Conservation (phyloP, 2,329 filamentous ascomycete species). For the Diatrype stigma region DNA sequence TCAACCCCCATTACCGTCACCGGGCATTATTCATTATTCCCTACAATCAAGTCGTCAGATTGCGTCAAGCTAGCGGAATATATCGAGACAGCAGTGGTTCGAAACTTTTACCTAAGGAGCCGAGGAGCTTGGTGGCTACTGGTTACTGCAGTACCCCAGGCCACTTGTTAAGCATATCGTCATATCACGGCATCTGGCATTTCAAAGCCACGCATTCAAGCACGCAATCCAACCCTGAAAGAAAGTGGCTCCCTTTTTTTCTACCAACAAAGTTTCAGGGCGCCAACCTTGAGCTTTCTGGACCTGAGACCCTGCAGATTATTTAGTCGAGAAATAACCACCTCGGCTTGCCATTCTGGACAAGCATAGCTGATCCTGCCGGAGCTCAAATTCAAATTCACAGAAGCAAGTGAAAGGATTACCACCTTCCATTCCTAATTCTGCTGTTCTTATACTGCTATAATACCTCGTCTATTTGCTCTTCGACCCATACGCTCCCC, state of each 20-base stretch:
- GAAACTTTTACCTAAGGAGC: not conserved
- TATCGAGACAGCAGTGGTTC: not conserved
- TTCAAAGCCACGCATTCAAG: constrained; percentile 10
- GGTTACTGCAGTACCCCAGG: not conserved
- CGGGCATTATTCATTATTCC: not conserved
- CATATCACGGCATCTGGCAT: constrained; percentile 24
- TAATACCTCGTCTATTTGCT: too few species aligned
- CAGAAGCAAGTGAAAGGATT: not conserved
- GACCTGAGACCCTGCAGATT: not conserved
- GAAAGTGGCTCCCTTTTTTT: constrained; percentile 2
- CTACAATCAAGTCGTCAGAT: not conserved
- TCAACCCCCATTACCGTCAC: not conserved
- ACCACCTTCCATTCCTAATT: not conserved
- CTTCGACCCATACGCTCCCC: too few species aligned
- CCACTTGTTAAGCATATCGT: constrained; percentile 16
- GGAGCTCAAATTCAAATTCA: not conserved
- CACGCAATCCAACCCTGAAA: constrained; percentile 15
- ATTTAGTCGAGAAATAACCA: not conserved
- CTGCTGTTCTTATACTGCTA: not conserved
- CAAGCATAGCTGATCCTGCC: not conserved
- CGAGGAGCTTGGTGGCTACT: not conserved
- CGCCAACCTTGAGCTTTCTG: not conserved
- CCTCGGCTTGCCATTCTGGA: not conserved
- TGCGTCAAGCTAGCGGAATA: not conserved
- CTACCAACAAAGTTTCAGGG: constrained; percentile 6